Percentiles rank a stretch among this genome's conserved stretches.
phyloP scores from a whole-genome alignment of 768 basidiomycete genomes.

The Calocybe cyanea region DNA sequence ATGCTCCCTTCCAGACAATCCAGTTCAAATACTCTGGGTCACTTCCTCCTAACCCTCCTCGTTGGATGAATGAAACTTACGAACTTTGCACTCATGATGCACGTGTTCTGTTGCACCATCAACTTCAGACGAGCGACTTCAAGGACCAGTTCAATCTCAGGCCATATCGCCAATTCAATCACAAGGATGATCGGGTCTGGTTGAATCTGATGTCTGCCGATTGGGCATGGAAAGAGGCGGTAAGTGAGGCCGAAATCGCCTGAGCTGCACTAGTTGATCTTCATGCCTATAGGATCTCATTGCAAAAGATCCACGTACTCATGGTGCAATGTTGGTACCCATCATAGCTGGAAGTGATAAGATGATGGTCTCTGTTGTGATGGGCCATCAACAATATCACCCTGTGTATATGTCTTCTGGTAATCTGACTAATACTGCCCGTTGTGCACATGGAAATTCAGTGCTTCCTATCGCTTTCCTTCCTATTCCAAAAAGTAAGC shows the following conservation, averaged over 20 bases:
- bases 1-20: constrained; percentile 20
- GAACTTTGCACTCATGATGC: constrained; percentile 21
- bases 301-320: constrained; percentile 18
- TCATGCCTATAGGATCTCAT: constrained; percentile 25
- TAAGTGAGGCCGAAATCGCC: too few species aligned
- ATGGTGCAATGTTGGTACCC: constrained; percentile 28
- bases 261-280: not conserved
- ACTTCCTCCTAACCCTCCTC: constrained; percentile 13
- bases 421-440: constrained; percentile 26
- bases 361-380: constrained; percentile 37
- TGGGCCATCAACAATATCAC: constrained; percentile 23
- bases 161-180: constrained; percentile 22
- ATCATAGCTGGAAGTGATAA: constrained; percentile 36
- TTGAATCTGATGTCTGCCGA: too few species aligned
- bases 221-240: constrained; percentile 30
- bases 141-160: constrained; percentile 16
- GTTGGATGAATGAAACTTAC: constrained; percentile 26
- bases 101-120: constrained; percentile 15
- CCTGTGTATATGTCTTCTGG: too few species aligned
- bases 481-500: too few species aligned
- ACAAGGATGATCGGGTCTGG: constrained; percentile 16
- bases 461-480: constrained; percentile 14
- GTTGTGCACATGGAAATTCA: constrained; percentile 27
- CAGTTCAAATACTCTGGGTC: constrained; percentile 19
- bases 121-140: constrained; percentile 21